Percentiles rank a stretch among this genome's conserved stretches.
phyloP scores from a whole-genome alignment of 768 basidiomycete genomes.

The Favolaschia claudopus region DNA sequence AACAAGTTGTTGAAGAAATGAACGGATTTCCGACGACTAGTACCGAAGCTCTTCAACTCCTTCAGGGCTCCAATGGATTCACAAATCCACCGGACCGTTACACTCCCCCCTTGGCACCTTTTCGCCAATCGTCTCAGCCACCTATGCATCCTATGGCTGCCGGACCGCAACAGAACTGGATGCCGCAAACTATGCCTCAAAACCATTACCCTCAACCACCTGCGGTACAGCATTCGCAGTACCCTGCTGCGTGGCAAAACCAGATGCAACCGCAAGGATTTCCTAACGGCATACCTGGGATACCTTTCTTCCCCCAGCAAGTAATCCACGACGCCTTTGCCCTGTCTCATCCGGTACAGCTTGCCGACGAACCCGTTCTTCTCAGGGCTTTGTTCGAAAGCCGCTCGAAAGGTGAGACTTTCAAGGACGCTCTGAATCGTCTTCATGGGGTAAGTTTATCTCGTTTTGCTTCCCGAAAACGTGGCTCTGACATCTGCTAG shows the following conservation, averaged over 20 bases:
- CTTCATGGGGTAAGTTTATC: constrained; percentile 64
- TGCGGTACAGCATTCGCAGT: constrained; percentile 42
- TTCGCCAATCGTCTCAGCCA: constrained; percentile 5
- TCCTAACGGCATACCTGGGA: constrained; percentile 28
- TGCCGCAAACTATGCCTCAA: constrained; percentile 18
- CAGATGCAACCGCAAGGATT: constrained; percentile 39
- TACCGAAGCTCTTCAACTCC: background rate
- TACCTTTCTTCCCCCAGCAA: constrained; percentile 56
- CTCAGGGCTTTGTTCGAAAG: constrained; percentile 55
- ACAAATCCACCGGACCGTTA: background rate
- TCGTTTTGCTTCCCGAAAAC: background rate
- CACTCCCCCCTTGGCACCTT: too few species aligned
- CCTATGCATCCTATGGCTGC: constrained; percentile 27
- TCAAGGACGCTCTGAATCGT: constrained; percentile 71
- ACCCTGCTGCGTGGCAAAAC: constrained; percentile 41
- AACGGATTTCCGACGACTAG: too few species aligned
- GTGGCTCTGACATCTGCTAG: constrained; percentile 35
- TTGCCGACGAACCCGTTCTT: constrained; percentile 66
- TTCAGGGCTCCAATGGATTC: background rate
- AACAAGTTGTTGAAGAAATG: too few species aligned
- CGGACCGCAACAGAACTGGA: constrained; percentile 19
- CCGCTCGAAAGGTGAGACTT: constrained; percentile 53
- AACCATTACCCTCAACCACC: constrained; percentile 35
- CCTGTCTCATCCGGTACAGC: constrained; percentile 60
- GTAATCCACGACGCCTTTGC: constrained; percentile 63